Evolutionary conservation across 768 basidiomycete species (phyloP).

Genomic region (Collybia sp.): DNA sequence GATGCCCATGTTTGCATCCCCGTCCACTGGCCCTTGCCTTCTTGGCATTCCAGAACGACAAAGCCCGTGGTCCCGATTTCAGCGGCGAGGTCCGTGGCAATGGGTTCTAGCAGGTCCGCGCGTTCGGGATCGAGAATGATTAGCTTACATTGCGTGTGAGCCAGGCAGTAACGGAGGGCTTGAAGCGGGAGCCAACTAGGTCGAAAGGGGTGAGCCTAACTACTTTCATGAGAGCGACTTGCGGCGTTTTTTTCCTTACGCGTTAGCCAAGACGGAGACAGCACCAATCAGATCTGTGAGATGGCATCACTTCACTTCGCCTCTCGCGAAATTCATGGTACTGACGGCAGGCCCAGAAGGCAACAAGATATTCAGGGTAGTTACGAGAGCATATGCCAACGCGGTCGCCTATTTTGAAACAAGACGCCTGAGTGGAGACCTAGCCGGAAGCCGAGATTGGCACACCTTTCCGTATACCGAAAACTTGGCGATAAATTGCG

Average conservation of each 20-base stretch:
- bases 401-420: slow-evolving; percentile 26
- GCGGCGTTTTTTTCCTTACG: slow-evolving; percentile 22
- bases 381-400: slow-evolving; percentile 47
- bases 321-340: slow-evolving; percentile 1
- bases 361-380: slow-evolving; percentile 38
- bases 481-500: slow-evolving; percentile 30
- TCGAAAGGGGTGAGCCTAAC: slow-evolving; percentile 1
- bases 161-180: slow-evolving; percentile 39
- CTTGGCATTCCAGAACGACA: slow-evolving; percentile 29
- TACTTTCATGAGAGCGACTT: not conserved
- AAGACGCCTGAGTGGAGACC: not conserved
- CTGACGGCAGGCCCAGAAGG: slow-evolving; percentile 46
- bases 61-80: slow-evolving; percentile 28
- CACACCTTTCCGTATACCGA: slow-evolving; percentile 44
- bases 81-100: slow-evolving; percentile 18
- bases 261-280: slow-evolving; percentile 41
- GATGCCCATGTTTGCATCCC: slow-evolving; percentile 34
- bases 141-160: slow-evolving; percentile 34
- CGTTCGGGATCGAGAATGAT: slow-evolving; percentile 44
- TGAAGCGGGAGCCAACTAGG: slow-evolving; percentile 37
- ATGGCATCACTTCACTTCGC: not conserved
- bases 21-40: slow-evolving; percentile 37
- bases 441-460: not conserved
- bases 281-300: slow-evolving; percentile 40
- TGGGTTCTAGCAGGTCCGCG: slow-evolving; percentile 29